Base-by-base conservation (phyloP, 441 rosid species). In the Populus tomentosa region DNA sequence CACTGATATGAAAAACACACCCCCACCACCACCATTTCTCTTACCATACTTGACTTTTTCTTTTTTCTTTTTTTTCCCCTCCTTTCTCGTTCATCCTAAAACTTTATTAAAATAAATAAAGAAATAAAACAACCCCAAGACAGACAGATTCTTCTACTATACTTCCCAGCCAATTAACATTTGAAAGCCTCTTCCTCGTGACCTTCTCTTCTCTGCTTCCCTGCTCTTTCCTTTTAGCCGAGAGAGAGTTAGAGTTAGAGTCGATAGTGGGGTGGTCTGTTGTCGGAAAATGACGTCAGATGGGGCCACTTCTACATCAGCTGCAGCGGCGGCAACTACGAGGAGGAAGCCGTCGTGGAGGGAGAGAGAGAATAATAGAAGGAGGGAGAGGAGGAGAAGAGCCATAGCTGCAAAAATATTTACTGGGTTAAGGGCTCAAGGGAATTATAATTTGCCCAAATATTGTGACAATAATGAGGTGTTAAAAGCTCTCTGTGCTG, bases 381-480 rank as follows among this genome's bases (percentile, higher is more conserved):
- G 99, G 77, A 90, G 99, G 68, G 99, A 96, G 82, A 83, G 98
- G 75, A 77, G 97, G 77, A 84, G 98, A 79, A 88, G 98, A 83
- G 97, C 97, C 18, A 83, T 89, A 56, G 97, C 99, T 21, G 94
- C 97, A 2, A 92, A 95, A 87, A 87, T 95, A 71, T 95, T 89
- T 78, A 0, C 94, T 16, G 97, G 99, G 0, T 88, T 95, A 36
- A 86, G 99, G 81, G 88, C 94, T 79, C 97, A 91, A 82, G 99
- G 97, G n/a, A 91, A 81, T 84, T 95, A 74, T 76, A 88, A 92
- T 84, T 84, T 95, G 62, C 98, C 98, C n/a, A 94, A 95, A 79
- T 97, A 95, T 85, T 95, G 99, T n/a, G 99, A 95, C 77, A 95
- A 94, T 75, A 95, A 94, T 72, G 99, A 94, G 64, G 99, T 94